Evolutionary conservation across 2,329 filamentous ascomycete species (phyloP).

Genomic region (Fusarium sp.): DNA sequence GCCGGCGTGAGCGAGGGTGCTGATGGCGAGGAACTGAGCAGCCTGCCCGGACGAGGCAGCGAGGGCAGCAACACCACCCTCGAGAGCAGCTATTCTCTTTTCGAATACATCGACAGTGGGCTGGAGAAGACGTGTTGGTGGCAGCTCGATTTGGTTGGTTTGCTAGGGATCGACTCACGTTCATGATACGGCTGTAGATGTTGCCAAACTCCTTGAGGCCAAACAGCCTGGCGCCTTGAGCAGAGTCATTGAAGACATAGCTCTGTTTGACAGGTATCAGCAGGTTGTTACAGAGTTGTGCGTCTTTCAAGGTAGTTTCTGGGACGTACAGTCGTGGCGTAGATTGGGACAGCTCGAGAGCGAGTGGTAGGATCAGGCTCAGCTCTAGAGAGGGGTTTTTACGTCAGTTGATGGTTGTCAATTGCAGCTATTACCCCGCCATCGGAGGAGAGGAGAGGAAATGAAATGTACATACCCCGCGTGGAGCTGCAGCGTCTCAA

Average conservation of each 20-base stretch:
- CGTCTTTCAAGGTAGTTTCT: not conserved
- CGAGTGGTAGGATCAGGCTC: constrained; percentile 83
- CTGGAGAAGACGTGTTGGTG: constrained; percentile 52
- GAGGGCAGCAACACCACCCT: constrained; percentile 88
- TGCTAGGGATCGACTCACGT: constrained; percentile 62
- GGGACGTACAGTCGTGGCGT: constrained; percentile 76
- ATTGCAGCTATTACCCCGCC: constrained; percentile 26
- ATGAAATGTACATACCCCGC: constrained; percentile 68
- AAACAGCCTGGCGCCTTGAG: constrained; percentile 93
- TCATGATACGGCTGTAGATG: constrained; percentile 97
- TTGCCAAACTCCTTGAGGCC: constrained; percentile 97
- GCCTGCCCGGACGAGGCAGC: constrained; percentile 87
- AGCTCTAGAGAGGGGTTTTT: constrained; percentile 63
- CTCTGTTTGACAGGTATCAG: constrained; percentile 62
- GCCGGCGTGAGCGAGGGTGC: constrained; percentile 82
- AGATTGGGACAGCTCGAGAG: constrained; percentile 92
- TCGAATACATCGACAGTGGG: constrained; percentile 96
- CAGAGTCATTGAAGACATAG: constrained; percentile 93
- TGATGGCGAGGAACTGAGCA: constrained; percentile 90
- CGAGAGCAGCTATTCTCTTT: constrained; percentile 93
- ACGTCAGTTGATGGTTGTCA: constrained; percentile 11
- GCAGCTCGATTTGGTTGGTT: not conserved
- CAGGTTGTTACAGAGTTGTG: not conserved
- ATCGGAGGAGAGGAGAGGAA: constrained; percentile 7
- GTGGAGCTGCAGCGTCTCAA: constrained; percentile 87